Evolutionary conservation across 805 yeast species (phyloP).

Genomic region (Komagataella ulmi): DNA sequence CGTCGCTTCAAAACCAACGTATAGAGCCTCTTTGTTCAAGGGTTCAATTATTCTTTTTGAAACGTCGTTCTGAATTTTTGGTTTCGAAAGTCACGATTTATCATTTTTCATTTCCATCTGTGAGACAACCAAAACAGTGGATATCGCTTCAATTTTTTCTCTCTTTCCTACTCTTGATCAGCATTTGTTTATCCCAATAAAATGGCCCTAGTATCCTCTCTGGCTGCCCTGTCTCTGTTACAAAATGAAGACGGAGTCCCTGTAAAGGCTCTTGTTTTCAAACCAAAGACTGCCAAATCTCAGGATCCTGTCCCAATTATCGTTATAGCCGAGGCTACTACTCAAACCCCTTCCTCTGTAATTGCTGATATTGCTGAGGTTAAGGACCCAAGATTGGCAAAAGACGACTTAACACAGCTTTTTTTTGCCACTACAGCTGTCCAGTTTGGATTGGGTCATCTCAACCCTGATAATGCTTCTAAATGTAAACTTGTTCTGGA

Average conservation of each 20-base stretch:
- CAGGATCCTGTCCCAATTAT: slow-evolving; percentile 70
- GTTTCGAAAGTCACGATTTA: not conserved
- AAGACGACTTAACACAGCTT: slow-evolving; percentile 60
- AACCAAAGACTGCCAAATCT: slow-evolving; percentile 81
- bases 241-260: slow-evolving; percentile 35
- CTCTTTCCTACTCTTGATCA: not conserved
- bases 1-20: not conserved
- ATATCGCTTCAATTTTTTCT: not conserved
- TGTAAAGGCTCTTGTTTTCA: slow-evolving; percentile 72
- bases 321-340: slow-evolving; percentile 60
- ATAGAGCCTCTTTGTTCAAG: not conserved
- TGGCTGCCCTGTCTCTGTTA: slow-evolving; percentile 54
- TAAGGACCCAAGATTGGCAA: slow-evolving; percentile 83
- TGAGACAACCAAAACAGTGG: not conserved
- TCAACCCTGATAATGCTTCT: slow-evolving; percentile 33
- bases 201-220: slow-evolving; percentile 59
- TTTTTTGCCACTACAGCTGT: slow-evolving; percentile 45
- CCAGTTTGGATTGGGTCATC: slow-evolving; percentile 47
- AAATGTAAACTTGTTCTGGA: slow-evolving; percentile 52
- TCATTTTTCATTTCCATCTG: not conserved
- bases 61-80: not conserved
- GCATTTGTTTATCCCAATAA: not conserved
- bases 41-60: not conserved
- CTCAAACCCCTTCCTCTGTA: slow-evolving; percentile 52
- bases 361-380: slow-evolving; percentile 57